phyloP scores from a whole-genome alignment of 1,139 yeast species.

The Magnusiomyces paraingens region DNA sequence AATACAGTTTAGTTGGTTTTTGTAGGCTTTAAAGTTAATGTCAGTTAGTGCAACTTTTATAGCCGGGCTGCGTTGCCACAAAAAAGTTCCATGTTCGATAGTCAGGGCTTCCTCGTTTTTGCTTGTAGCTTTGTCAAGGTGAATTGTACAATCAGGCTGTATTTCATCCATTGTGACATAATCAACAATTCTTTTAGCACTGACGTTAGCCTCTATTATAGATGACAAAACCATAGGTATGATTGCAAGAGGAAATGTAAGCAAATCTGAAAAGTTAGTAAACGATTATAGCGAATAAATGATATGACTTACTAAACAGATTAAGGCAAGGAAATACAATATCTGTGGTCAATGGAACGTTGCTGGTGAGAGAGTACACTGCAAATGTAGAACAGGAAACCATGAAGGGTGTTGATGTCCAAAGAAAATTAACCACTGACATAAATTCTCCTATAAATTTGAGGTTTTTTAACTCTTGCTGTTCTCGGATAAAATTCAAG shows the following conservation, averaged over 20 bases:
- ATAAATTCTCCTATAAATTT: constrained; percentile 69
- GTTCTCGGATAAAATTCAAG: constrained; percentile 76
- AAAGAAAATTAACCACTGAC: constrained; percentile 69
- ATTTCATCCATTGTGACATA: constrained; percentile 75
- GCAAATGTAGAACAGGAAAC: constrained; percentile 93
- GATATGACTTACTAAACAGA: constrained; percentile 32
- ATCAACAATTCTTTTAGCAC: constrained; percentile 64
- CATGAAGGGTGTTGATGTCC: constrained; percentile 83
- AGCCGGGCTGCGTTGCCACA: constrained; percentile 78
- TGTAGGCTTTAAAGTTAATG: constrained; percentile 61
- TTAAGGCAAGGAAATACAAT: constrained; percentile 93
- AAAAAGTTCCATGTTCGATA: constrained; percentile 70
- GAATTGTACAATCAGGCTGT: constrained; percentile 69
- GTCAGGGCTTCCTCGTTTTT: constrained; percentile 66
- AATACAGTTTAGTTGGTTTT: constrained; percentile 80
- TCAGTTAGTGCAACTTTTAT: constrained; percentile 72
- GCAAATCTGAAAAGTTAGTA: constrained; percentile 43
- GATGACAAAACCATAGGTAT: constrained; percentile 87
- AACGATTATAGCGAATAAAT: too few relatives aligned
- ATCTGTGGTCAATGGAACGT: constrained; percentile 75
- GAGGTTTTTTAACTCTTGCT: constrained; percentile 75
- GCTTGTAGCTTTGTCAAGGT: constrained; percentile 45
- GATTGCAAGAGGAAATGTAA: constrained; percentile 89
- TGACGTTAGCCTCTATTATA: constrained; percentile 85
- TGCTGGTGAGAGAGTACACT: constrained; percentile 59